Conservation (phyloP, 257 asterid genomes). For the Scutellaria minor region DNA sequence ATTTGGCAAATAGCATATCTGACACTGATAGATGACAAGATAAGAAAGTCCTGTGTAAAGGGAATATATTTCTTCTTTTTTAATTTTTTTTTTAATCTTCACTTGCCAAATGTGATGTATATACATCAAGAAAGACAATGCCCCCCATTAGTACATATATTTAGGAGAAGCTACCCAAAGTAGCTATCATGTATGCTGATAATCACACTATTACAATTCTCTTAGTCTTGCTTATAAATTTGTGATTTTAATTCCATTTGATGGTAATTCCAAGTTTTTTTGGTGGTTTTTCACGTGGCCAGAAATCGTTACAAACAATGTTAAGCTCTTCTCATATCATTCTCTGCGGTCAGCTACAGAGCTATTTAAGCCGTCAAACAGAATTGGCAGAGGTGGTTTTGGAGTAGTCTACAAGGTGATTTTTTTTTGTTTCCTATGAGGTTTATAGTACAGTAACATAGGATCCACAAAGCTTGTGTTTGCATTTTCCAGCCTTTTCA, state of each 20-base stretch:
- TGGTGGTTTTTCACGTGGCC: not conserved
- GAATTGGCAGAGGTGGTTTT: slow-evolving; percentile 81
- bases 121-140: not conserved
- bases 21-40: not conserved
- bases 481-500: not conserved
- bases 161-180: too few species aligned
- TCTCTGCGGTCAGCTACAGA: slow-evolving; percentile 73
- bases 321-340: slow-evolving; percentile 59
- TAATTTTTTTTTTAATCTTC: not conserved
- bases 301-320: slow-evolving; percentile 62
- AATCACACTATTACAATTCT: not conserved
- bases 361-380: slow-evolving; percentile 68
- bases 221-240: not conserved
- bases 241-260: not conserved
- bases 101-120: not conserved
- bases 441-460: not conserved
- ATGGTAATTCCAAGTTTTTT: not conserved
- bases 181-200: not conserved
- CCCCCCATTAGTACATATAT: too few species aligned
- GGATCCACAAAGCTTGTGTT: too few species aligned
- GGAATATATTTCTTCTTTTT: not conserved
- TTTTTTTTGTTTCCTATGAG: not conserved
- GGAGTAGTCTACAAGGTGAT: slow-evolving; percentile 77
- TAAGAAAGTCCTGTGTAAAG: not conserved
- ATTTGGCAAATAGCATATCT: not conserved